A percentile compares a stretch with the other conserved stretches of the same genome.
Evolutionary conservation across 495 filamentous ascomycete genomes (phyloP).

Genomic region (Chaetomium fimeti): DNA sequence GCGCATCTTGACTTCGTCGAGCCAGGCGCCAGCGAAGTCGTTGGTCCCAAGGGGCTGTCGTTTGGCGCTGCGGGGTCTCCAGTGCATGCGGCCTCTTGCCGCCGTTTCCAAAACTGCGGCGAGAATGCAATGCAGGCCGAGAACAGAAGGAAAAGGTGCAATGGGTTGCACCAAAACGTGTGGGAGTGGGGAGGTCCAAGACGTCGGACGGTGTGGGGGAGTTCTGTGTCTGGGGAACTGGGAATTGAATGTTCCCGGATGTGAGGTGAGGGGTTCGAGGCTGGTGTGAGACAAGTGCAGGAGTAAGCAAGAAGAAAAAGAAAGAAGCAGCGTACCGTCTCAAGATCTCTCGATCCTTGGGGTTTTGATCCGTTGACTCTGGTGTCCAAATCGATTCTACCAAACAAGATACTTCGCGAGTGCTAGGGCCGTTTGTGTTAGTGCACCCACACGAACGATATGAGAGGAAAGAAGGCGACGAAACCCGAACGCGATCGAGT

Average conservation of each 20-base stretch:
- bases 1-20: conserved; percentile 16
- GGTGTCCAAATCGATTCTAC: not conserved
- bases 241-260: not conserved
- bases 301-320: conserved; percentile 21
- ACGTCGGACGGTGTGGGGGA: conserved; percentile 10
- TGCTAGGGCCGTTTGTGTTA: conserved; percentile 10
- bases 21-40: not conserved
- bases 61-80: not conserved
- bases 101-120: conserved; percentile 5
- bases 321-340: conserved; percentile 29
- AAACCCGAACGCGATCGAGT: not conserved
- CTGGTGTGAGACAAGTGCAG: conserved; percentile 20
- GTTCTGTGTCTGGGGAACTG: conserved; percentile 11
- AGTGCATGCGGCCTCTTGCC: conserved; percentile 17
- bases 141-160: conserved; percentile 3
- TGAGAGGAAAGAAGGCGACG: not conserved
- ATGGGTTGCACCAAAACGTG: not conserved
- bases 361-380: too few species aligned
- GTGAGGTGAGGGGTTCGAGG: conserved; percentile 19
- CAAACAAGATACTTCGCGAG: not conserved
- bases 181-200: conserved; percentile 12
- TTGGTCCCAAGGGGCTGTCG: too few species aligned
- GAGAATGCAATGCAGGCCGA: conserved; percentile 4
- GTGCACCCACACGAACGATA: not conserved
- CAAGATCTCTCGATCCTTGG: not conserved